Percentiles rank a stretch among this genome's conserved stretches.
phyloP scores from a whole-genome alignment of 306 rosid species.

The Corylus americana region DNA sequence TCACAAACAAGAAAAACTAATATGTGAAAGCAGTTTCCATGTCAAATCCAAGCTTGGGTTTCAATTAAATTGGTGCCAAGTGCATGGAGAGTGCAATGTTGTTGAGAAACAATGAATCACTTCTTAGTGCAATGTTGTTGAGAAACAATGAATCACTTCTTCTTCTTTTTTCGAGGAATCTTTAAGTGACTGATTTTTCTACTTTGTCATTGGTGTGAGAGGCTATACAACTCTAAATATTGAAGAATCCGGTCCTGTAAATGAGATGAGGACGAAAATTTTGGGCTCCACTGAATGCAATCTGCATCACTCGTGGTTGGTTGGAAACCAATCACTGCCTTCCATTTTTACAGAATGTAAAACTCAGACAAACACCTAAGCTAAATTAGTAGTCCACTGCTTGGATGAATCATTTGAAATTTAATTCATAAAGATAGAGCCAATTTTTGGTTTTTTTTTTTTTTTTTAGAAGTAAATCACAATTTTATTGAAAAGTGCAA shows the following conservation, averaged over 20 bases:
- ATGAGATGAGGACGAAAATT: not conserved
- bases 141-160: no score
- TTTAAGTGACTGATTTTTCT: not conserved
- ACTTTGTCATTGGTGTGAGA: not conserved
- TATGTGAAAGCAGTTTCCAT: not conserved
- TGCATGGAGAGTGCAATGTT: not conserved
- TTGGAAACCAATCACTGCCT: not conserved
- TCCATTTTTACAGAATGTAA: not conserved
- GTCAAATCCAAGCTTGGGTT: not conserved
- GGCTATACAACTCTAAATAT: not conserved
- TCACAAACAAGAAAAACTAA: not conserved
- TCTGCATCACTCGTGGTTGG: not conserved
- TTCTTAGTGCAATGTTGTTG: not conserved
- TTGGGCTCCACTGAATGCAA: not conserved
- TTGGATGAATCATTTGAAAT: no score
- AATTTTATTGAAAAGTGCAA: no score
- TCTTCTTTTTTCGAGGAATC: not conserved
- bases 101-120: not conserved
- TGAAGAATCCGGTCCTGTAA: not conserved
- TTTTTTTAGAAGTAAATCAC: no score
- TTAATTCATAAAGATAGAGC: no score
- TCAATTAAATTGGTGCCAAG: not conserved
- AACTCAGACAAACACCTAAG: not conserved
- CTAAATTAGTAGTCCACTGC: not conserved
- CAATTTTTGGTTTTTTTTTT: no score